Percentiles rank a stretch among this genome's conserved stretches.
Evolutionary conservation across 768 basidiomycete species (phyloP).

Genomic region (Lactifluus volemus): DNA sequence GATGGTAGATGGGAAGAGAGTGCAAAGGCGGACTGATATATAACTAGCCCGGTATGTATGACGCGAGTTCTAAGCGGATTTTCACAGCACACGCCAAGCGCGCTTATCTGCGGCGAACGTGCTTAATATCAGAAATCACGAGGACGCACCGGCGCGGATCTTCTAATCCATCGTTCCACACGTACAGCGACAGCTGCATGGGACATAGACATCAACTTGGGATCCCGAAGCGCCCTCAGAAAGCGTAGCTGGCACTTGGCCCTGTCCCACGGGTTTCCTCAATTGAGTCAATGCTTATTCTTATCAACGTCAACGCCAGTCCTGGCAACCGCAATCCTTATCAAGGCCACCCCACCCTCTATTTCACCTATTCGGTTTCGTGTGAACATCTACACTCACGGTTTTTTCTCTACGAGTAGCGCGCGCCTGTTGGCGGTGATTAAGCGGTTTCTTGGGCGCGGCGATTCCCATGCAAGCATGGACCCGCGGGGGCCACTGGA

Average conservation of each 20-base stretch:
- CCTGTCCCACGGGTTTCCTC: no score
- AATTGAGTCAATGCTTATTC: not conserved
- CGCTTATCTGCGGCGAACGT: not conserved
- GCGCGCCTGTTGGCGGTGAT: not conserved
- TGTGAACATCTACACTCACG: not conserved
- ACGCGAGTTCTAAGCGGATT: no score
- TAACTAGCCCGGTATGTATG: no score
- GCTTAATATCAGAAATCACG: not conserved
- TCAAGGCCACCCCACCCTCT: not conserved
- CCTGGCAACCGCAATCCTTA: not conserved
- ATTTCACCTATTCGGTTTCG: not conserved
- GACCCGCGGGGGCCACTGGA: not conserved
- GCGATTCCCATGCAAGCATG: no score
- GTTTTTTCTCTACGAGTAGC: not conserved
- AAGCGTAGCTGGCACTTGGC: not conserved
- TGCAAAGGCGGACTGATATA: not conserved
- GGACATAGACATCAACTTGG: not conserved
- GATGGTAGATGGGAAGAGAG: not conserved
- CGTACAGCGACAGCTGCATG: not conserved
- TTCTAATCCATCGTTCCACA: not conserved
- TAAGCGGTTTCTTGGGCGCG: not conserved
- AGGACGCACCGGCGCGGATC: not conserved
- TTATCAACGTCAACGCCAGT: not conserved
- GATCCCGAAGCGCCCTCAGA: not conserved
- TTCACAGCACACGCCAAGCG: not conserved